Evolutionary conservation across 495 filamentous ascomycete species (phyloP).

Genomic region (Talaromyces liani): DNA sequence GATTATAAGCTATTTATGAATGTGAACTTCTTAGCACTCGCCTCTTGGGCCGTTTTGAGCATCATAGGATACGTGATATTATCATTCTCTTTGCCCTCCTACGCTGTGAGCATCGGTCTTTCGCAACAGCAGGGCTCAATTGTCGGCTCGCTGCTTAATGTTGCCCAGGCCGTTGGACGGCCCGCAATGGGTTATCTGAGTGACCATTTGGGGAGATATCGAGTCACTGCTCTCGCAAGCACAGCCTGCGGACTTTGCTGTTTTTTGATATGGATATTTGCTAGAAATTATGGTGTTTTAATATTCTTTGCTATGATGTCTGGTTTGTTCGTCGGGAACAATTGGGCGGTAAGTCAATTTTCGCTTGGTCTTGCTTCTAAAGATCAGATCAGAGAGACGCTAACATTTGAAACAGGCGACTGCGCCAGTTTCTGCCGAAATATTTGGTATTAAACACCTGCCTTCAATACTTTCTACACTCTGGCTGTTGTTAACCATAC

Average conservation of each 20-base stretch:
- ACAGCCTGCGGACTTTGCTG: conserved; percentile 22
- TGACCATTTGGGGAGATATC: conserved; percentile 56
- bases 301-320: conserved; percentile 58
- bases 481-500: conserved; percentile 58
- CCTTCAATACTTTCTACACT: conserved; percentile 53
- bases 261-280: conserved; percentile 63
- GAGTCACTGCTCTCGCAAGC: conserved; percentile 52
- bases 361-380: neutral
- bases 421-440: conserved; percentile 26
- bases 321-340: conserved; percentile 47
- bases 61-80: conserved; percentile 44
- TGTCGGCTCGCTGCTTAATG: conserved; percentile 59
- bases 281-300: conserved; percentile 47
- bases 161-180: conserved; percentile 57
- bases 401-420: conserved; percentile 15
- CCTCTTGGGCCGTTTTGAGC: conserved; percentile 38
- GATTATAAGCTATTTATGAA: conserved; percentile 27
- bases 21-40: conserved; percentile 35
- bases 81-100: conserved; percentile 36
- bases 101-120: conserved; percentile 48
- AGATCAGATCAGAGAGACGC: too few species aligned
- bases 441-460: conserved; percentile 55
- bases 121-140: conserved; percentile 51
- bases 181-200: conserved; percentile 61
- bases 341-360: conserved; percentile 5